Conservation (phyloP, 2,329 filamentous ascomycete genomes). For the Byssothecium circinans region DNA sequence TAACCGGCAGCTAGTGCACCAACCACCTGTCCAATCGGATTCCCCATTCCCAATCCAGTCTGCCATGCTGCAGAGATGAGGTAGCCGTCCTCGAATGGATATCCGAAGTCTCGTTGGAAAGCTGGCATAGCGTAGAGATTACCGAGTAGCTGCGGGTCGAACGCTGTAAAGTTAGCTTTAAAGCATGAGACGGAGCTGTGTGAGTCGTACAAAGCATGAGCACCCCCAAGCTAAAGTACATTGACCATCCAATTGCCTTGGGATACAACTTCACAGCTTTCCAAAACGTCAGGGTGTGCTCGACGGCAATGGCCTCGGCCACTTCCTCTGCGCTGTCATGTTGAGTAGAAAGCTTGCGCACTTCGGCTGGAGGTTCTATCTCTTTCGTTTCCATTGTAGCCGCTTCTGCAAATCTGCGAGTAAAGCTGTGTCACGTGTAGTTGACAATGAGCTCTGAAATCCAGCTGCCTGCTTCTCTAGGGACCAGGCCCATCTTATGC, state of each 20-base stretch:
- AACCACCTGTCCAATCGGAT: slow-evolving; percentile 60
- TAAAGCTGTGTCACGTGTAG: background rate
- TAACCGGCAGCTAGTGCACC: slow-evolving; percentile 52
- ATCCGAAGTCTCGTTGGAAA: slow-evolving; percentile 61
- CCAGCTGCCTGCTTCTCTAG: slow-evolving; percentile 8
- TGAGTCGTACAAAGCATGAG: slow-evolving; percentile 55
- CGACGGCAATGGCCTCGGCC: slow-evolving; percentile 37
- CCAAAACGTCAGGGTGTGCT: slow-evolving; percentile 41
- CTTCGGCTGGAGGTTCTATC: slow-evolving; percentile 13
- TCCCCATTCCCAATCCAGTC: slow-evolving; percentile 52
- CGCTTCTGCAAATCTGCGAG: background rate
- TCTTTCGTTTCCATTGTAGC: slow-evolving; percentile 13
- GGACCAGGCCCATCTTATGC: slow-evolving; percentile 6
- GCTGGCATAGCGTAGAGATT: slow-evolving; percentile 63
- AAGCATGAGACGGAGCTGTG: background rate
- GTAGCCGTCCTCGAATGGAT: slow-evolving; percentile 49
- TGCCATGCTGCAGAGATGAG: slow-evolving; percentile 46
- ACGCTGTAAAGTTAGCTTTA: slow-evolving; percentile 44
- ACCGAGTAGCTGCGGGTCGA: slow-evolving; percentile 66
- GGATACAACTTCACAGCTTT: slow-evolving; percentile 50
- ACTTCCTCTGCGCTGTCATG: slow-evolving; percentile 30
- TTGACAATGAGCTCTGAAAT: background rate
- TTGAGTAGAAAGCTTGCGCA: slow-evolving; percentile 19
- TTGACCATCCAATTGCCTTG: slow-evolving; percentile 56
- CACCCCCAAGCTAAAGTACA: slow-evolving; percentile 62